Conservation (phyloP, 1,139 yeast species). For the Zygoascus sp. region DNA sequence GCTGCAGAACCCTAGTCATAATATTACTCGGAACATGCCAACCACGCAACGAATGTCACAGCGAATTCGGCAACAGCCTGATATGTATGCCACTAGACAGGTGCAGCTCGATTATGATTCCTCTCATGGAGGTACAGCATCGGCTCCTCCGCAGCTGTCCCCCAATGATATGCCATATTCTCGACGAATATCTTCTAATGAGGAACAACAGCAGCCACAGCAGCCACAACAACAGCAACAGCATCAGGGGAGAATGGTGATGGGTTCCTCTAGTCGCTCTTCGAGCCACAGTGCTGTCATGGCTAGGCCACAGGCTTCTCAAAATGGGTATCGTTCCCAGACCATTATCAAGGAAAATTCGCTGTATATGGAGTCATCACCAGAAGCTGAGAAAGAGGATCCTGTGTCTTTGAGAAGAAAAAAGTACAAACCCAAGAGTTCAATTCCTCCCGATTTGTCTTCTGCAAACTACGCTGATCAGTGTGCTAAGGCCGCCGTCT, state of each 20-base stretch:
- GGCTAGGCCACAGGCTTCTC: neutral
- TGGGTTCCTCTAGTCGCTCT: neutral
- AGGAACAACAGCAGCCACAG: constrained; percentile 5
- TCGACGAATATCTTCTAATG: neutral
- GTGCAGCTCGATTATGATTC: constrained; percentile 6
- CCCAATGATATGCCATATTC: neutral
- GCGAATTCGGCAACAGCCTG: constrained; percentile 14
- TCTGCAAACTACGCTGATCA: constrained; percentile 39
- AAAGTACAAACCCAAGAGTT: constrained; percentile 38
- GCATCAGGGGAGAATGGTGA: constrained; percentile 16
- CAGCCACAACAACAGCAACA: no score
- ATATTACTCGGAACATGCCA: neutral
- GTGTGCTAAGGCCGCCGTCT: constrained; percentile 41
- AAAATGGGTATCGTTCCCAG: neutral
- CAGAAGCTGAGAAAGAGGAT: constrained; percentile 15
- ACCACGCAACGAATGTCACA: constrained; percentile 2
- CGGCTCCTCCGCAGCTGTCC: constrained; percentile 7
- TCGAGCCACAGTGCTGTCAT: neutral
- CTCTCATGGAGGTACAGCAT: neutral
- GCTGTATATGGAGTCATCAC: constrained; percentile 20
- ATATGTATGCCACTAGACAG: constrained; percentile 21
- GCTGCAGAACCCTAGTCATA: constrained; percentile 20
- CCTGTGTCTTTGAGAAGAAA: constrained; percentile 16
- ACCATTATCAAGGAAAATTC: constrained; percentile 13
- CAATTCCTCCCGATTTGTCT: constrained; percentile 38